Base-by-base conservation (phyloP, 495 filamentous ascomycete genomes). In the Chaetomium tenue region DNA sequence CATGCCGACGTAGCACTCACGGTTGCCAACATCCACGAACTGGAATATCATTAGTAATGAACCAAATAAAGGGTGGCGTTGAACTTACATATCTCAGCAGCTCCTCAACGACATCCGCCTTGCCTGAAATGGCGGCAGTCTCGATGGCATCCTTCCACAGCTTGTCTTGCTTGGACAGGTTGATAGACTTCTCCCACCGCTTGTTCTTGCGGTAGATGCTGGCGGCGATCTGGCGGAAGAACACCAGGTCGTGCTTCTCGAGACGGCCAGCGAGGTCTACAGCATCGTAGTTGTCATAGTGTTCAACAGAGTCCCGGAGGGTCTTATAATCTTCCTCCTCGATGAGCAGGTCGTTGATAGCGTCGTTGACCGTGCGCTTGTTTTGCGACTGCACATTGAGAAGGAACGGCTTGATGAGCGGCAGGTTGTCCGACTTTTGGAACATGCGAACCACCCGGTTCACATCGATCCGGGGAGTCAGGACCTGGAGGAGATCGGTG, bases 301-400 rank as follows among this genome's bases (percentile, higher is more conserved):
- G 95, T 80, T 97, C 91, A 25, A 96, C 94, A 11, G 95, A 98
- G 79, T 99, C 95, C 52, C 92, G 89, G 26, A 99, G 86, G 23
- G 92, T 96, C 88, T 99, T 98, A 83, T 99, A 91, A 73, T 99
- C 95, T 70, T 98, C 95, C 78, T 98, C 95, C 76, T 99, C 95
- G 65, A 99, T 99, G 71, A 99, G 81, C 61, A 99, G 81, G 75
- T 98, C 95, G 71, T 99, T 97, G 79, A 99, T 97, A 40, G 95
- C 95, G 68, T 94, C 91, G 79, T 99, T 99, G 71, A 99, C 95
- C 37, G 90, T 89, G 64, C 89, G 88, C 88, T 99, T 99, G 82
- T 99, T 99, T 80, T 99, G 95, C 28, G 83, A 79, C 78, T 99
- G 95, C 13, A 99, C 95, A 72, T 90, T 98, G 66, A 98, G 86